Percentiles rank a stretch among this genome's conserved stretches.
Conservation (phyloP, 257 asterid genomes). For the Misopates orontium region DNA sequence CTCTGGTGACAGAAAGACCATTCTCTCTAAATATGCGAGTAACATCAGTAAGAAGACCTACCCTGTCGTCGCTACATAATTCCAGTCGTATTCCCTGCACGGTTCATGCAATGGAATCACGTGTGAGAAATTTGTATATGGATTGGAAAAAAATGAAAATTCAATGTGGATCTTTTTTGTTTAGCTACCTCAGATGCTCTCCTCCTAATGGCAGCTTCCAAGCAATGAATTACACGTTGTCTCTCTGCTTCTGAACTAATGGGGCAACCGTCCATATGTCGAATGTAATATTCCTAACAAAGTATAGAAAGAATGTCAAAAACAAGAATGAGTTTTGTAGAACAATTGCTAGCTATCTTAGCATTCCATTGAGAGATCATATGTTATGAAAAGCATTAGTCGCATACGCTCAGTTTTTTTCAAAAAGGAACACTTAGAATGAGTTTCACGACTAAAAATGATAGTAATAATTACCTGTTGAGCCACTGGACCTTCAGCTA, state of each 20-base stretch:
- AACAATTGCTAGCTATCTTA: background rate
- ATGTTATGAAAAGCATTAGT: no score
- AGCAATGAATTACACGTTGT: constrained; percentile 61
- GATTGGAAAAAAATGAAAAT: background rate
- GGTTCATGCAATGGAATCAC: background rate
- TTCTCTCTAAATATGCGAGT: constrained; percentile 71
- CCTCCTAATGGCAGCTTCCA: constrained; percentile 75
- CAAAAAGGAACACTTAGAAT: background rate
- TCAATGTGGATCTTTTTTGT: background rate
- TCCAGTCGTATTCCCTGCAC: constrained; percentile 63
- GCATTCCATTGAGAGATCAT: background rate
- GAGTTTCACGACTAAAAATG: background rate
- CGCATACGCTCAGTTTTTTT: background rate
- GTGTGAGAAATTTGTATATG: no score
- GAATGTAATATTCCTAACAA: constrained; percentile 62
- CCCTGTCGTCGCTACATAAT: constrained; percentile 57
- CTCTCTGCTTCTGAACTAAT: constrained; percentile 62
- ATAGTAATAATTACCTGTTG: constrained; percentile 42
- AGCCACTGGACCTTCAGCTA: constrained; percentile 57
- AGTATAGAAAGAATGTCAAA: background rate
- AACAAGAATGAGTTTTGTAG: background rate
- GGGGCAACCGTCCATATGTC: constrained; percentile 67
- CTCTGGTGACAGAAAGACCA: constrained; percentile 55
- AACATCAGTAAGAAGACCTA: constrained; percentile 60
- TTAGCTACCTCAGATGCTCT: constrained; percentile 54